Percentiles rank a stretch among this genome's conserved stretches.
Conservation (phyloP, 805 yeast genomes). For the Geotrichum ghanense region DNA sequence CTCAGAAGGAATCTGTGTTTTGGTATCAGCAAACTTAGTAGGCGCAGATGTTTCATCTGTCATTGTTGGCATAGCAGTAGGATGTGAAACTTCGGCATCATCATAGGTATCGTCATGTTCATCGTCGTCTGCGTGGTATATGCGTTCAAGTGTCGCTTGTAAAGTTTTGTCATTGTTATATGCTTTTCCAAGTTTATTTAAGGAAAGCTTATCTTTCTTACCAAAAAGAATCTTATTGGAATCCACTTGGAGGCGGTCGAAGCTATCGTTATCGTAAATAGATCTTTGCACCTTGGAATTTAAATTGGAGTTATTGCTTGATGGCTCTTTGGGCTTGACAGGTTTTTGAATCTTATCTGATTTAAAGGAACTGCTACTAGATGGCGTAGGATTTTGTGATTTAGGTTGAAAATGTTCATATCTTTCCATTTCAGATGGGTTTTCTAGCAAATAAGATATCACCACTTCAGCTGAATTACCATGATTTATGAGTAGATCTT, state of each 20-base stretch:
- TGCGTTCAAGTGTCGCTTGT: slow-evolving; percentile 28
- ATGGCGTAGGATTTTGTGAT: slow-evolving; percentile 11
- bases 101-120: slow-evolving; percentile 57
- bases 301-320: not conserved
- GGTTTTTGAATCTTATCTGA: no score
- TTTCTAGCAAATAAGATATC: slow-evolving; percentile 50
- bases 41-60: slow-evolving; percentile 13
- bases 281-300: slow-evolving; percentile 3
- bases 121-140: slow-evolving; percentile 71
- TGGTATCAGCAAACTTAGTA: not conserved
- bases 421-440: slow-evolving; percentile 35
- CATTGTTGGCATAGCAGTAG: slow-evolving; percentile 10
- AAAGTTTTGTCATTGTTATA: slow-evolving; percentile 5
- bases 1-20: not conserved
- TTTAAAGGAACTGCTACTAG: no score
- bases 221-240: slow-evolving; percentile 5
- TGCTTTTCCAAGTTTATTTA: slow-evolving; percentile 10
- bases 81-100: slow-evolving; percentile 24
- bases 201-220: slow-evolving; percentile 14
- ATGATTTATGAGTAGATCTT: slow-evolving; percentile 36
- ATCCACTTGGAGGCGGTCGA: not conserved
- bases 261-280: slow-evolving; percentile 16
- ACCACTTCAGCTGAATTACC: slow-evolving; percentile 44
- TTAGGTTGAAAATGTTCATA: slow-evolving; percentile 10
- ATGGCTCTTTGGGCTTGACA: not conserved